Base-by-base conservation (phyloP, 1,139 yeast genomes). In the Candida gigantensis region DNA sequence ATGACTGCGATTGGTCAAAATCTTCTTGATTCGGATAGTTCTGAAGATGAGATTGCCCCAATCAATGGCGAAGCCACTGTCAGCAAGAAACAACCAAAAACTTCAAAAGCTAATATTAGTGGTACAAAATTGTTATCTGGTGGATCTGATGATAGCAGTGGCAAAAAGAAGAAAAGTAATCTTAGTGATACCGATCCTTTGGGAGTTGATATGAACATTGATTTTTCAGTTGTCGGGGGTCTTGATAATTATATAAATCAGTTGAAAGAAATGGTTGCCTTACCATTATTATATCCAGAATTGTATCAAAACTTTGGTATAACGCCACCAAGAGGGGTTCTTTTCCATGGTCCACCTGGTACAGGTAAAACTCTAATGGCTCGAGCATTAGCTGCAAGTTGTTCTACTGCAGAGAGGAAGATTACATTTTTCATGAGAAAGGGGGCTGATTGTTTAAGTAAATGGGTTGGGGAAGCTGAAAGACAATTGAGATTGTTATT, bases 401-500 rank as follows among this genome's bases (percentile, higher is more conserved):
- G 96, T 52, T 85, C 96, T 0, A 79, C 94, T 0, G 81, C 85
- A 9, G 75, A 77, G 30, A 69, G 85, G 42, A 92, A 92, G 51
- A 90, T 94, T 39, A 88, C 98, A 0, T 94, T 94, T 55, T 94
- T 89, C 61, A 94, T 94, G 99, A 72, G 99, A 46, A 94, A 94
- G 60, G 99, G 99, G 48, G 97, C 98, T 0, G 99, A 94, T 58
- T 87, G 96, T 59, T 68, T 92, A 50, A 86, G 96, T 36, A 94
- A 94, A 64, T 92, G 98, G 98, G 97, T 92, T 5, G 99, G 99
- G 52, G 99, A 92, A 62, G 97, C 98, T 5, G 99, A 92, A 62
- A 75, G 98, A 49, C 97, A 92, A 58, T 70, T 92, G 44, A 70
- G 99, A 42, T 66, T 92, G 30, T 65, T 92, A 37, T 92, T 92